A percentile compares a stretch with the other conserved stretches of the same genome.
Conservation (phyloP, 768 basidiomycete species). For the Pulveroboletus sp. region DNA sequence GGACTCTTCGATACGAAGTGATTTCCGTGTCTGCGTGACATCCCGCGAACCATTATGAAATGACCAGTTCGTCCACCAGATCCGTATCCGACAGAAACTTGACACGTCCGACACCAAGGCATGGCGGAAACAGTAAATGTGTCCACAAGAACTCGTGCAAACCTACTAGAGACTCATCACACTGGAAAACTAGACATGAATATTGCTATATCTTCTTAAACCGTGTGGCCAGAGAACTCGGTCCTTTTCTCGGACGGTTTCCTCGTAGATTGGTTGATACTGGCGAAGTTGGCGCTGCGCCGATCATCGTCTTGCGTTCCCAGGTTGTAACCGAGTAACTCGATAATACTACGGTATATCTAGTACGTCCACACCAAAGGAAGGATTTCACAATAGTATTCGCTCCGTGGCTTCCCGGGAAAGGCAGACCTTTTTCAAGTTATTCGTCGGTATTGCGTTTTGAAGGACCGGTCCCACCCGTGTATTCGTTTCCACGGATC, state of each 20-base stretch:
- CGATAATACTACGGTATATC: slow-evolving; percentile 32
- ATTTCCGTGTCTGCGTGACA: slow-evolving; percentile 39
- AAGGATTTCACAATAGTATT: slow-evolving; percentile 34
- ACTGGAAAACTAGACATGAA: slow-evolving; percentile 43
- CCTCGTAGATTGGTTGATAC: slow-evolving; percentile 5
- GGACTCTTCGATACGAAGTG: background rate
- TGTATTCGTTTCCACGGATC: slow-evolving; percentile 42
- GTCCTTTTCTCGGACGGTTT: slow-evolving; percentile 11
- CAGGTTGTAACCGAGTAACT: slow-evolving; percentile 37
- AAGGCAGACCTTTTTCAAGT: slow-evolving; percentile 35
- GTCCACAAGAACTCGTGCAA: slow-evolving; percentile 26
- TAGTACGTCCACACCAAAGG: background rate
- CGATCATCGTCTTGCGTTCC: slow-evolving; percentile 21
- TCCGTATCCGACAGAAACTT: slow-evolving; percentile 46
- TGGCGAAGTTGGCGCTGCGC: slow-evolving; percentile 6
- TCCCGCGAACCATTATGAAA: slow-evolving; percentile 43
- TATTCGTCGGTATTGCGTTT: background rate
- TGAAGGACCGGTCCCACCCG: slow-evolving; percentile 22
- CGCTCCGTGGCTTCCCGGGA: slow-evolving; percentile 40
- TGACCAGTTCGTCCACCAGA: slow-evolving; percentile 27
- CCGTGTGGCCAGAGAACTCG: slow-evolving; percentile 20
- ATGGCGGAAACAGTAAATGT: slow-evolving; percentile 43
- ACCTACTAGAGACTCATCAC: slow-evolving; percentile 33
- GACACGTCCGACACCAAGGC: slow-evolving; percentile 47
- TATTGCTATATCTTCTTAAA: slow-evolving; percentile 35